Evolutionary conservation across 495 filamentous ascomycete genomes (phyloP).

Genomic region (Pyrenopolyporus hunteri): DNA sequence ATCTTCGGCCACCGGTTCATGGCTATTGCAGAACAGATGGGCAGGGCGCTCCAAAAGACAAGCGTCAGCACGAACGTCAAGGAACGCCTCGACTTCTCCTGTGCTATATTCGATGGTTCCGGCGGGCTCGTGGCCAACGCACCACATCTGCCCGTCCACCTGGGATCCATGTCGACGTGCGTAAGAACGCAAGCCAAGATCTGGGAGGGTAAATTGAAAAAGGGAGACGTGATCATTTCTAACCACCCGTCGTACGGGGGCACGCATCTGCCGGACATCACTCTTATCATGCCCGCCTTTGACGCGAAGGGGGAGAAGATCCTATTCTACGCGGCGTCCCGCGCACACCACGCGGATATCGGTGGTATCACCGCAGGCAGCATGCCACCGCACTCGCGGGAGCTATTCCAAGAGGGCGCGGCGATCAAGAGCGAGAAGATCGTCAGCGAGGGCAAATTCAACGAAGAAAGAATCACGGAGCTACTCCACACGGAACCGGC

Average conservation of each 20-base stretch:
- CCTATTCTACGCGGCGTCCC: conserved; percentile 94
- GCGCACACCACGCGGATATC: conserved; percentile 96
- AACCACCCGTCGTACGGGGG: conserved; percentile 97
- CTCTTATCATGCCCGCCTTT: conserved; percentile 92
- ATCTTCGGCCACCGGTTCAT: conserved; percentile 98
- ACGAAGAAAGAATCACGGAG: conserved; percentile 85
- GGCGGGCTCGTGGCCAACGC: conserved; percentile 94
- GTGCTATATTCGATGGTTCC: conserved; percentile 89
- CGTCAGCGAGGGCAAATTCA: conserved; percentile 85
- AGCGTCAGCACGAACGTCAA: conserved; percentile 98
- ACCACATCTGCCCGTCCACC: conserved; percentile 91
- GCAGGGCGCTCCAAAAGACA: conserved; percentile 92
- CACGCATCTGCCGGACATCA: conserved; percentile 84
- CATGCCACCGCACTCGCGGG: conserved; percentile 94
- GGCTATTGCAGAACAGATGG: conserved; percentile 99
- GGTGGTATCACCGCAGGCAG: conserved; percentile 94
- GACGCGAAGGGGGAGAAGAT: conserved; percentile 76
- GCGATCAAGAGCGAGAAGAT: conserved; percentile 94
- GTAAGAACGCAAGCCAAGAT: conserved; percentile 91
- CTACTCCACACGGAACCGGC: conserved; percentile 84
- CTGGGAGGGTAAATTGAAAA: conserved; percentile 86
- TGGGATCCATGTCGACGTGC: conserved; percentile 93
- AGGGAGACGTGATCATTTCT: conserved; percentile 91
- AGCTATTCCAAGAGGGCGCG: conserved; percentile 93
- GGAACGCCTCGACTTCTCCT: conserved; percentile 95